phyloP scores from a whole-genome alignment of 768 basidiomycete species.

The Phylloporus sp. region DNA sequence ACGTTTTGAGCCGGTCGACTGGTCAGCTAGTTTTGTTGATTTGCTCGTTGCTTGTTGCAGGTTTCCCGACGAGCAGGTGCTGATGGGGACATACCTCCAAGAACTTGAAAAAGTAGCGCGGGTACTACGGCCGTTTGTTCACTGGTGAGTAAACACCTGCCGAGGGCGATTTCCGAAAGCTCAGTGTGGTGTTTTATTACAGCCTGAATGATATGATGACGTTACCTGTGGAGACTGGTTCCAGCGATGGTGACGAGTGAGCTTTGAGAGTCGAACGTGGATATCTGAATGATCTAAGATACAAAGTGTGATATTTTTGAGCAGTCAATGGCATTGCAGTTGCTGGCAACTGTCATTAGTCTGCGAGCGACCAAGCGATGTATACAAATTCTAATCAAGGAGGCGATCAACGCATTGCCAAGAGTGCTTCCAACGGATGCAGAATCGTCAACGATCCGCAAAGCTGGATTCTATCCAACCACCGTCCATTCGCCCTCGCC shows the following conservation, averaged over 20 bases:
- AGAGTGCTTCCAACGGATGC: slow-evolving; percentile 7
- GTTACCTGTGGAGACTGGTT: slow-evolving; percentile 33
- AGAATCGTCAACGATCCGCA: not conserved
- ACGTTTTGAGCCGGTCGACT: slow-evolving; percentile 11
- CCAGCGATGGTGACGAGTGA: slow-evolving; percentile 10
- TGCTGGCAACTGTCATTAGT: no score
- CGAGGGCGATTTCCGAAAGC: not conserved
- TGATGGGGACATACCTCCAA: slow-evolving; percentile 59
- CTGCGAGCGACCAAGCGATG: no score
- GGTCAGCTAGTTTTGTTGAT: slow-evolving; percentile 15
- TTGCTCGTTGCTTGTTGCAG: slow-evolving; percentile 30
- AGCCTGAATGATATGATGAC: slow-evolving; percentile 76
- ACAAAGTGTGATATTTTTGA: not conserved
- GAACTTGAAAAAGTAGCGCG: slow-evolving; percentile 49
- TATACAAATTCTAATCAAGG: not conserved
- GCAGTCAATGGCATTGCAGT: not conserved
- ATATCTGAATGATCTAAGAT: slow-evolving; percentile 7
- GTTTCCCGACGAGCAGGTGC: slow-evolving; percentile 72
- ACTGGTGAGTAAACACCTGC: slow-evolving; percentile 46
- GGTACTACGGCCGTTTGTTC: slow-evolving; percentile 71
- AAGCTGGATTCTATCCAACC: slow-evolving; percentile 9
- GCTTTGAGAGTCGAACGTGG: not conserved
- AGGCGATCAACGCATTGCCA: slow-evolving; percentile 19
- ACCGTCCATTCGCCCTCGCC: not conserved
- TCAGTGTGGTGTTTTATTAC: slow-evolving; percentile 1